phyloP scores from a whole-genome alignment of 352 stramenopile genomes.

The Phytophthora kernoviae region DNA sequence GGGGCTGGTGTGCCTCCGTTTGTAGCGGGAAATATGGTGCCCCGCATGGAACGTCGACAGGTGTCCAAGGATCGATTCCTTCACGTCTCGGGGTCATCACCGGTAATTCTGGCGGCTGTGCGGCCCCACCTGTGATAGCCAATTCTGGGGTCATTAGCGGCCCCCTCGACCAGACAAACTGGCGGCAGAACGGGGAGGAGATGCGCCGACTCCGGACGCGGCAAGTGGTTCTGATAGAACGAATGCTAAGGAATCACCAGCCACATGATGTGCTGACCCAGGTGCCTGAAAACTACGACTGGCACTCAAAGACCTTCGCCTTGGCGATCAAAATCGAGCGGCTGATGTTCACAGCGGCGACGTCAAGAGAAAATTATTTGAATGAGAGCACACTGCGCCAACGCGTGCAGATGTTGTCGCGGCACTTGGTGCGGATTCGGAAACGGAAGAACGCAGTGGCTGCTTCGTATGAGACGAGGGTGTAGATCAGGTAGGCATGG shows the following conservation, averaged over 20 bases:
- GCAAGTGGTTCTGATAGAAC: slow-evolving; percentile 54
- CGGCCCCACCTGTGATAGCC: background rate
- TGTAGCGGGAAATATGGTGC: slow-evolving; percentile 12
- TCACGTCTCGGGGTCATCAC: slow-evolving; percentile 1
- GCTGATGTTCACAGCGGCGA: slow-evolving; percentile 65
- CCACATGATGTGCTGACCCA: slow-evolving; percentile 65
- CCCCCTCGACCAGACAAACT: slow-evolving; percentile 16
- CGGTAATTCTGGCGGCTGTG: background rate
- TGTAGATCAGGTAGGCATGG: slow-evolving; percentile 13
- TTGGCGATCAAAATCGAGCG: slow-evolving; percentile 69
- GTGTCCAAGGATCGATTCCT: slow-evolving; percentile 2
- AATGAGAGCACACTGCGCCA: slow-evolving; percentile 55
- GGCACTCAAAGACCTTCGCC: slow-evolving; percentile 62
- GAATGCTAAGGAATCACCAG: slow-evolving; percentile 60
- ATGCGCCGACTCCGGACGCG: slow-evolving; percentile 46
- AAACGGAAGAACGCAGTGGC: slow-evolving; percentile 63
- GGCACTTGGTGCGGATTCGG: slow-evolving; percentile 59
- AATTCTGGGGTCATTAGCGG: background rate
- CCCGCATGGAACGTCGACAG: slow-evolving; percentile 10
- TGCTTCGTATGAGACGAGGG: slow-evolving; percentile 17
- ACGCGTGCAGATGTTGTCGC: slow-evolving; percentile 58
- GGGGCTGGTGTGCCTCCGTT: slow-evolving; percentile 15
- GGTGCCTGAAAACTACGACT: slow-evolving; percentile 65
- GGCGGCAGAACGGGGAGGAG: slow-evolving; percentile 34
- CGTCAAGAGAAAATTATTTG: slow-evolving; percentile 58